Conservation (phyloP, 2,329 filamentous ascomycete species). For the Cercospora sp. region DNA sequence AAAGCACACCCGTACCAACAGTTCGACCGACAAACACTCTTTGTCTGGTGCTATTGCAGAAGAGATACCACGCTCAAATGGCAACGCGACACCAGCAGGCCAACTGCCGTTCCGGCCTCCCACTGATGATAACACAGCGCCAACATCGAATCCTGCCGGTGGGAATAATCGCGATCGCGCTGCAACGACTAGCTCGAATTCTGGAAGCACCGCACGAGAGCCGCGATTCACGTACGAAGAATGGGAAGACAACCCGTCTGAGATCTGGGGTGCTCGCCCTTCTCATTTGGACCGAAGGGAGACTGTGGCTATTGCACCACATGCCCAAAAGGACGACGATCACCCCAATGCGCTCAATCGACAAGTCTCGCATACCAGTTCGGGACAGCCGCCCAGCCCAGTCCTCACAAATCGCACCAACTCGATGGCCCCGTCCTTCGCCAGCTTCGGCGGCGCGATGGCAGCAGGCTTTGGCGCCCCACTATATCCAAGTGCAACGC, state of each 20-base stretch:
- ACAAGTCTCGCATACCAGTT: slow-evolving; percentile 10
- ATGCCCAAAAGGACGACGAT: slow-evolving; percentile 6
- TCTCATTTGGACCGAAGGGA: slow-evolving; percentile 23
- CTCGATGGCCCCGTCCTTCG: slow-evolving; percentile 14
- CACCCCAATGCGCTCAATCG: neutral
- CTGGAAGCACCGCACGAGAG: slow-evolving; percentile 10
- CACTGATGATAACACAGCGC: slow-evolving; percentile 1
- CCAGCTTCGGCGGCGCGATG: slow-evolving; percentile 13
- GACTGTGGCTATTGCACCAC: slow-evolving; percentile 24
- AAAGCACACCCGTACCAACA: slow-evolving; percentile 29
- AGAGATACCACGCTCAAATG: slow-evolving; percentile 13
- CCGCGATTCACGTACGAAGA: slow-evolving; percentile 28
- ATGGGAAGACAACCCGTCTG: slow-evolving; percentile 33
- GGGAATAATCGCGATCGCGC: neutral
- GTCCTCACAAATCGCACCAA: slow-evolving; percentile 25
- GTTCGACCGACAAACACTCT: slow-evolving; percentile 22
- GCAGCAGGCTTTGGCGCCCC: slow-evolving; percentile 8
- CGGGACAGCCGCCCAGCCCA: slow-evolving; percentile 20
- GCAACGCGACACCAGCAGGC: slow-evolving; percentile 4
- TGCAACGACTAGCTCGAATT: neutral
- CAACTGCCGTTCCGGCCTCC: slow-evolving; percentile 20
- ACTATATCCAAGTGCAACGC: neutral
- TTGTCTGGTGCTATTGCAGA: slow-evolving; percentile 16
- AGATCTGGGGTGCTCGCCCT: slow-evolving; percentile 31
- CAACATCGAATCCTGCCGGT: neutral